Conservation (phyloP, 768 basidiomycete species). For the Tylopilus sp. region DNA sequence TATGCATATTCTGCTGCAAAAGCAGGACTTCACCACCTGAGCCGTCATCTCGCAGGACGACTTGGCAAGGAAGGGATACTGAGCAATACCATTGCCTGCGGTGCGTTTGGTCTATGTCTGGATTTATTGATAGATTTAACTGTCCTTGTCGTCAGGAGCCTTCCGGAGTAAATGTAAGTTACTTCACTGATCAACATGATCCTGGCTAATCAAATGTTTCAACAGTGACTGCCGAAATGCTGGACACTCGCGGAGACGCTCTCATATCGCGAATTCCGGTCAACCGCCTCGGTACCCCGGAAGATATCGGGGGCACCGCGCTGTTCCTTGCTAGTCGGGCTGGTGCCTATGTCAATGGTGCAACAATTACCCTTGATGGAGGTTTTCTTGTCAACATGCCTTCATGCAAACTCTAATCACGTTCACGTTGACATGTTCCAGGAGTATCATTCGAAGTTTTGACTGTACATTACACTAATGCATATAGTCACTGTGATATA, state of each 20-base stretch:
- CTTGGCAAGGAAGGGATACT: constrained; percentile 56
- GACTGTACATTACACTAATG: constrained; percentile 5
- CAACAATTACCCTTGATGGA: constrained; percentile 61
- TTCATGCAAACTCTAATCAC: constrained; percentile 30
- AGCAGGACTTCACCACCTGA: constrained; percentile 56
- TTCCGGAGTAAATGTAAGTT: constrained; percentile 42
- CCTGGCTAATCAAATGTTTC: background rate
- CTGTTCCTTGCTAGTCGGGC: constrained; percentile 60
- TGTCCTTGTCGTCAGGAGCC: constrained; percentile 22
- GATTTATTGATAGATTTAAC: background rate
- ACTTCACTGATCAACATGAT: background rate
- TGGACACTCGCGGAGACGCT: constrained; percentile 42
- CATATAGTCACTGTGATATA: constrained; percentile 1
- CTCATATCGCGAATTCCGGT: constrained; percentile 46
- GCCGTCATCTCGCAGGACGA: constrained; percentile 52
- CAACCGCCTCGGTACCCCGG: constrained; percentile 54
- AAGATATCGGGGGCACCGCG: constrained; percentile 63
- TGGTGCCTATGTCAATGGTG: constrained; percentile 61
- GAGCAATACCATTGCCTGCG: constrained; percentile 64
- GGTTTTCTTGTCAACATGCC: constrained; percentile 47
- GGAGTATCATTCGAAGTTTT: background rate
- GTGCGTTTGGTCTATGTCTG: constrained; percentile 22
- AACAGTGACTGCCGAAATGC: constrained; percentile 53
- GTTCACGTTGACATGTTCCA: background rate
- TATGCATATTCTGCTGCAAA: constrained; percentile 69